Evolutionary conservation across 2,329 filamentous ascomycete genomes (phyloP).

Genomic region (Aspergillus fischeri): DNA sequence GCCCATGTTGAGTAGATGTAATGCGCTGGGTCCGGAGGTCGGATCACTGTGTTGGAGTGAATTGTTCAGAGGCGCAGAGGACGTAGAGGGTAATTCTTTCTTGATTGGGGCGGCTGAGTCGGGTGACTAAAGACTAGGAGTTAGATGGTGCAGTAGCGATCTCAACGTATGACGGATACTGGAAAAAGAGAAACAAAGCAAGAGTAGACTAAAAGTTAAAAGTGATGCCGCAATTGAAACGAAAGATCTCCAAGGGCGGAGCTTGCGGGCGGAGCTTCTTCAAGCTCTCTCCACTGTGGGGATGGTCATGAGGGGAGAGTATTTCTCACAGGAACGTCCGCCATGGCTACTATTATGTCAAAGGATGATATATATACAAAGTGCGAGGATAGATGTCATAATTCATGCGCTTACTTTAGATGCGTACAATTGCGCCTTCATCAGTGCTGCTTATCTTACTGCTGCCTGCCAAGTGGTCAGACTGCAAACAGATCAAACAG

Average conservation of each 20-base stretch:
- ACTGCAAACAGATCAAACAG: slow-evolving; percentile 17
- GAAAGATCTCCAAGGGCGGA: neutral
- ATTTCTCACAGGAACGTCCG: neutral
- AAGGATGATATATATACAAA: neutral
- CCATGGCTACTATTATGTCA: neutral
- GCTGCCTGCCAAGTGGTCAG: neutral
- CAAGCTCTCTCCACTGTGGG: neutral
- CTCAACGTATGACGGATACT: neutral
- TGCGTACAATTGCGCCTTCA: neutral
- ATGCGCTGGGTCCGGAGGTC: neutral
- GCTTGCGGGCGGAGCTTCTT: neutral
- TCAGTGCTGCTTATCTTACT: neutral
- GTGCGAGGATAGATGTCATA: neutral
- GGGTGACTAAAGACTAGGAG: neutral
- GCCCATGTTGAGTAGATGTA: slow-evolving; percentile 15
- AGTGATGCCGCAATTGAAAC: neutral
- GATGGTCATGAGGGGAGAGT: neutral
- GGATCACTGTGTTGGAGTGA: neutral
- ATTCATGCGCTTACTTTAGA: neutral
- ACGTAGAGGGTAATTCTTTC: neutral
- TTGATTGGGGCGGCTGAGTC: neutral
- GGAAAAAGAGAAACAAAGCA: neutral
- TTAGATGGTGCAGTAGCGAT: neutral
- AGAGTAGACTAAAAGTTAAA: neutral
- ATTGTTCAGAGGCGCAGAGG: neutral